Conservation (phyloP, 352 stramenopile species). For the Pythium grandisporangium region DNA sequence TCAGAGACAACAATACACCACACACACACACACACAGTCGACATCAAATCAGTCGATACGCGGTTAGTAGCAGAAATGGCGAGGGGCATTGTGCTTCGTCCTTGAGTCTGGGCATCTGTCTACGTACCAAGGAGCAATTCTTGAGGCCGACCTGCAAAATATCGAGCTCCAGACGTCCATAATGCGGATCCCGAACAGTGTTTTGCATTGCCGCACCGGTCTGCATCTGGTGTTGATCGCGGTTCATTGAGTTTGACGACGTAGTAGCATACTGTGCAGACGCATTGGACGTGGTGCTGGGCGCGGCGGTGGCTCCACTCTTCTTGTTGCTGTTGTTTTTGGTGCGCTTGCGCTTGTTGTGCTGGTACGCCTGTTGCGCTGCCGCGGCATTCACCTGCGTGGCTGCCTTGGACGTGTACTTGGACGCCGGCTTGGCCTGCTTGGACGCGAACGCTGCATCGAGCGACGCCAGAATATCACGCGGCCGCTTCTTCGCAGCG, state of each 20-base stretch:
- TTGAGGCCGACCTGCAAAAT: conserved; percentile 49
- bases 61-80: too few species aligned
- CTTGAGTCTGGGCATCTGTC: too few species aligned
- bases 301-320: neutral
- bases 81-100: neutral
- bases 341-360: conserved; percentile 46
- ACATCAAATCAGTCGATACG: too few species aligned
- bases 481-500: conserved; percentile 73
- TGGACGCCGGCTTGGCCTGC: conserved; percentile 26
- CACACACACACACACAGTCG: too few species aligned
- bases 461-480: conserved; percentile 67
- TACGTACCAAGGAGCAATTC: conserved; percentile 55
- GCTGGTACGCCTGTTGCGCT: conserved; percentile 58
- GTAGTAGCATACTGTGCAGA: too few species aligned
- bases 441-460: conserved; percentile 55
- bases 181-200: conserved; percentile 49
- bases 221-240: too few species aligned
- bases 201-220: too few species aligned
- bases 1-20: too few species aligned
- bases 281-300: too few species aligned
- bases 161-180: conserved; percentile 38
- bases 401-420: conserved; percentile 61
- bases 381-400: conserved; percentile 20
- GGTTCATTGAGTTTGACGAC: too few species aligned
- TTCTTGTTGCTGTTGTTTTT: conserved; percentile 5